Conservation (phyloP, 1,139 yeast genomes). For the Kodamaea ohmeri region DNA sequence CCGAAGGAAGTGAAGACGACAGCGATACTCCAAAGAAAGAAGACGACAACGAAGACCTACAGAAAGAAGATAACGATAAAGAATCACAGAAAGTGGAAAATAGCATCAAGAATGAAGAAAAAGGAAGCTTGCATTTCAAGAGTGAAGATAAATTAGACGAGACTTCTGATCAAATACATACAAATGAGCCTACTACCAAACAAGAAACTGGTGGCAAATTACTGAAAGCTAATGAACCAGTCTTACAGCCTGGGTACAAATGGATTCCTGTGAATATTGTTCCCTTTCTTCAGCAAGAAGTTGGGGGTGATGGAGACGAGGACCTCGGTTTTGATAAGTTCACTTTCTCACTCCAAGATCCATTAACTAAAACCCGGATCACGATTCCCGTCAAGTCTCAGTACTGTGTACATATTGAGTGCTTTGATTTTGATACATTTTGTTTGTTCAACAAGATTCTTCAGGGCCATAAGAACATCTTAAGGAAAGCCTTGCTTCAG, state of each 20-base stretch:
- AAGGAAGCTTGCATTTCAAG: no score
- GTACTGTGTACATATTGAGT: conserved; percentile 42
- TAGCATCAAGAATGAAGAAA: no score
- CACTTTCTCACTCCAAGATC: conserved; percentile 18
- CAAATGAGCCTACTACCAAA: no score
- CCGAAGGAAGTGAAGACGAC: no score
- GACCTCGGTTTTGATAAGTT: conserved; percentile 17
- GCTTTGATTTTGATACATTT: conserved; percentile 46
- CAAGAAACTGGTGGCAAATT: background rate
- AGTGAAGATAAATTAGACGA: no score
- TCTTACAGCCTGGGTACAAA: conserved; percentile 9
- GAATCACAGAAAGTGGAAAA: no score
- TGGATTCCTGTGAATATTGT: conserved; percentile 17
- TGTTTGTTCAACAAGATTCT: conserved; percentile 41
- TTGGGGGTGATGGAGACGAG: conserved; percentile 14
- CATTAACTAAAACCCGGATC: conserved; percentile 34
- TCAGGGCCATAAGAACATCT: conserved; percentile 21
- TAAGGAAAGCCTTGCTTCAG: conserved; percentile 21
- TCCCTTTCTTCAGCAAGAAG: conserved; percentile 17
- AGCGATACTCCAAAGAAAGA: no score
- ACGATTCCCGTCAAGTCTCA: conserved; percentile 40
- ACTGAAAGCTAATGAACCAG: background rate
- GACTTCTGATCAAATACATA: no score
- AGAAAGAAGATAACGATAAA: background rate
- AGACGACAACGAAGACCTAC: background rate